A percentile compares a stretch with the other conserved stretches of the same genome.
These are phyloP conservation scores for Pecoramyces ruminantium DNA, from an alignment of 192 early-diverging fungal species.

Conservation along the genomic window DNA sequence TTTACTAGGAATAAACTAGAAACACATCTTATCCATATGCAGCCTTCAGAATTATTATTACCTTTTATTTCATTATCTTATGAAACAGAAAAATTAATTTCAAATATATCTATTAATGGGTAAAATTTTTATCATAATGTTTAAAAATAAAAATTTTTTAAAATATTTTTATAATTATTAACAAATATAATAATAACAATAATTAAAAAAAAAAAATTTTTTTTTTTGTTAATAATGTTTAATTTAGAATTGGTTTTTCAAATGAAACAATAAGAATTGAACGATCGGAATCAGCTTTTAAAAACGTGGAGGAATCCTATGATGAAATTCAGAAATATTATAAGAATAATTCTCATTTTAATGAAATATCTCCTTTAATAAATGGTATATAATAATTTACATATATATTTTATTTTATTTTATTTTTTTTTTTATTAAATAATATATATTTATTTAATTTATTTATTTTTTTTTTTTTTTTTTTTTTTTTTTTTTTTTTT, in stretches of 20 bases:
- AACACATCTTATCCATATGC: slow-evolving; percentile 44
- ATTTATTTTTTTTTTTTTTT: background rate
- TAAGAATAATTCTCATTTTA: background rate
- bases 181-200: no score
- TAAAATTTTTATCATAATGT: no score
- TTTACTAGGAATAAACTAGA: slow-evolving; percentile 46
- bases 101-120: background rate
- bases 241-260: background rate
- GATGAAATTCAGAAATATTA: background rate
- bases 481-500: background rate
- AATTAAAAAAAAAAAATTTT: no score
- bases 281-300: background rate
- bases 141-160: no score
- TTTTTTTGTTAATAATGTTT: no score
- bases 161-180: no score
- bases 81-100: slow-evolving; percentile 34
- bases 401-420: no score
- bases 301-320: background rate
- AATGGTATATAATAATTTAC: background rate
- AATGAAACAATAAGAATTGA: background rate
- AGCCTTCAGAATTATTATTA: slow-evolving; percentile 46
- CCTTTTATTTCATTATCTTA: slow-evolving; percentile 24
- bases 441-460: no score
- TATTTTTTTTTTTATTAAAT: no score
- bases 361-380: background rate